Conservation (phyloP, 2,329 filamentous ascomycete genomes). For the Setomelanomma holmii region DNA sequence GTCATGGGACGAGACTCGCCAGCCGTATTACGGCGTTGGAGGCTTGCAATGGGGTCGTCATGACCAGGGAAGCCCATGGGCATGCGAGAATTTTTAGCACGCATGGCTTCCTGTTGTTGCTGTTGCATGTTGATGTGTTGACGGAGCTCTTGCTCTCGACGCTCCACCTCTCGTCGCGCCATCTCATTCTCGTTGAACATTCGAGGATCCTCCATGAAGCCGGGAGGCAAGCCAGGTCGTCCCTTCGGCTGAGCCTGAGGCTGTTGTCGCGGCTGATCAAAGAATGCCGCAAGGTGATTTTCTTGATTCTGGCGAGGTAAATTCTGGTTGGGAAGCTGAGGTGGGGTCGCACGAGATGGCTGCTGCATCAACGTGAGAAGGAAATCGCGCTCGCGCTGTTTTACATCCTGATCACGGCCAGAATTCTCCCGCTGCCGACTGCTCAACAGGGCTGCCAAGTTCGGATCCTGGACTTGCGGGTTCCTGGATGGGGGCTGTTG, state of each 20-base stretch:
- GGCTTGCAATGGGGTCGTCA: slow-evolving; percentile 42
- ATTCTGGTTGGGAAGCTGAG: slow-evolving; percentile 42
- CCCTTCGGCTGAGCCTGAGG: slow-evolving; percentile 48
- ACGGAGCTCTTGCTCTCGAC: slow-evolving; percentile 40
- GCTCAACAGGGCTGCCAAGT: slow-evolving; percentile 46
- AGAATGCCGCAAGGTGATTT: slow-evolving; percentile 41
- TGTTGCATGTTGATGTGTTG: slow-evolving; percentile 33
- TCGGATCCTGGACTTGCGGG: slow-evolving; percentile 42
- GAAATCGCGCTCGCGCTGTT: slow-evolving; percentile 78
- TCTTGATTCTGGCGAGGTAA: slow-evolving; percentile 45
- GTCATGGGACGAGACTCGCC: slow-evolving; percentile 46
- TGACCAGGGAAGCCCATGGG: slow-evolving; percentile 42
- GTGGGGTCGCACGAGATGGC: slow-evolving; percentile 46
- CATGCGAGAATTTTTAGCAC: slow-evolving; percentile 39
- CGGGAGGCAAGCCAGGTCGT: slow-evolving; percentile 45
- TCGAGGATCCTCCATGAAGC: slow-evolving; percentile 47
- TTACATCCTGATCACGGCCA: slow-evolving; percentile 48
- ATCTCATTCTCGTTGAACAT: slow-evolving; percentile 43
- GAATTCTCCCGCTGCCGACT: slow-evolving; percentile 47
- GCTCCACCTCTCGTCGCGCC: slow-evolving; percentile 40
- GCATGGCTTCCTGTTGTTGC: slow-evolving; percentile 46
- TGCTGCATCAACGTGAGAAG: slow-evolving; percentile 83
- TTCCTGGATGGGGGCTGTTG: slow-evolving; percentile 42
- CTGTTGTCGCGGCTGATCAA: slow-evolving; percentile 42
- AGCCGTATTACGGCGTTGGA: slow-evolving; percentile 48